Base-by-base conservation (phyloP, 169 alveolate genomes). In the Eimeria acervulina region DNA sequence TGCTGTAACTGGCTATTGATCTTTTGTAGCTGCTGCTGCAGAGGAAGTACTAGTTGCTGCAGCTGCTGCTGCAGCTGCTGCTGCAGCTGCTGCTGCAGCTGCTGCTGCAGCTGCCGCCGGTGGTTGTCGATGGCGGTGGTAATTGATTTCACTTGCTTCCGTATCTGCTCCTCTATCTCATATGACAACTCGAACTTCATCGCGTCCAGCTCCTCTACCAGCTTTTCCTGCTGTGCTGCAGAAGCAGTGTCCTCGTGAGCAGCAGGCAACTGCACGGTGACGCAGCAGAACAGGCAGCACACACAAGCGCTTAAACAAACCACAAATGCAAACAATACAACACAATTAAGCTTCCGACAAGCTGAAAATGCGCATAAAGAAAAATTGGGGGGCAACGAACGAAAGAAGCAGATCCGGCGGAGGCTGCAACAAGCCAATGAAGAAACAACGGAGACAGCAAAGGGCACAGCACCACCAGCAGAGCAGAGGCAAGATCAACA, bases 111-210 rank as follows among this genome's bases (percentile, higher is more conserved):
- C n/a, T n/a, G n/a, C n/a, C n/a, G n/a, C n/a, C n/a, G n/a, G n/a
- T 78, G 89, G 63, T 78, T n/a, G 38, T 78, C 74, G 33, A 63
- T 26, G 38, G 36, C 74, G 38, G 12, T 21, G 74, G 13, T 63
- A 8, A 63, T 63, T 17, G 74, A 21, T 28, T 63, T 63, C 74
- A 63, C 33, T 33, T 40, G 89, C 33, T 40, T 51, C 89, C 28
- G 26, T 33, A 28, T 59, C 42, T 78, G 89, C 89, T 78, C 89
- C 26, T 78, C 89, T 17, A 40, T n/a, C 89, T 28, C 66, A 59
- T 15, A 13, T 13, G 63, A 8, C 63, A 78, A 38, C 52, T 78
- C 63, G 10, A 21, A 36, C 89, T 78, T 19, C 61, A 78, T 51
- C 63, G 33, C 63, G 38, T 78, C 63, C 89, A 78, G 21, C 89